Evolutionary conservation across 306 rosid genomes (phyloP), one percentile per base, ranked within the genome.

Genomic region (Betula pendula): DNA sequence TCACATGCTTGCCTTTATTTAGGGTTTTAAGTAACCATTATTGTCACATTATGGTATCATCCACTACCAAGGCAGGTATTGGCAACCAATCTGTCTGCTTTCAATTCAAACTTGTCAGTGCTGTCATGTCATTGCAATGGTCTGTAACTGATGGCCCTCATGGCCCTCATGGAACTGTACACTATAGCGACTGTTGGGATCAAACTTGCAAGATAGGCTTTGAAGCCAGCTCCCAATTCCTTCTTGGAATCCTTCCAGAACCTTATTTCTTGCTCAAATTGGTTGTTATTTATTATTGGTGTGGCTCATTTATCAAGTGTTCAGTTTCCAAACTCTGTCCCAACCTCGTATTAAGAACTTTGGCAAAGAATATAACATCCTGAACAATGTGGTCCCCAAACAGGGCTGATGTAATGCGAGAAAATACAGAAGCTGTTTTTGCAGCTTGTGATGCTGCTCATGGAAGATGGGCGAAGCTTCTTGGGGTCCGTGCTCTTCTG

Each of bases 381-480:
- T 92, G 83, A 88, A 80, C 79, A 75, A 81, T 90, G 82, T 79
- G 86, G 82, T 89, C 83, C 88, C 87, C 48, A 82, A 84, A 84
- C 98, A 96, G 99, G 86, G 94, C 98, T 81, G 99, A 96, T 83
- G 97, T 92, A 81, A 83, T 91, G 93, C 94, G 99, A 83, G 99
- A 96, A 90, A 96, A 96, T 86, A 92, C 99, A 85, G 99, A 92
- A 96, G 99, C 99, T 67, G 96, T 96, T 83, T 92, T 96, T 88
- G 99, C 99, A 74, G 99, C 99, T 63, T 96, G 98, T 79, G 99
- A 96, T 90, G 97, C 97, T 85, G 98, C 99, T 79, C 99, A 96
- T 81, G 99, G 99, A 84, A 89, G 99, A 88, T 96, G 99, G 99
- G 99, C 99, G 1, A 96, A 96, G 84, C 92, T 96, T 78, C 97